Evolutionary conservation across 495 filamentous ascomycete species (phyloP).

Genomic region (Trichoderma parareesei): DNA sequence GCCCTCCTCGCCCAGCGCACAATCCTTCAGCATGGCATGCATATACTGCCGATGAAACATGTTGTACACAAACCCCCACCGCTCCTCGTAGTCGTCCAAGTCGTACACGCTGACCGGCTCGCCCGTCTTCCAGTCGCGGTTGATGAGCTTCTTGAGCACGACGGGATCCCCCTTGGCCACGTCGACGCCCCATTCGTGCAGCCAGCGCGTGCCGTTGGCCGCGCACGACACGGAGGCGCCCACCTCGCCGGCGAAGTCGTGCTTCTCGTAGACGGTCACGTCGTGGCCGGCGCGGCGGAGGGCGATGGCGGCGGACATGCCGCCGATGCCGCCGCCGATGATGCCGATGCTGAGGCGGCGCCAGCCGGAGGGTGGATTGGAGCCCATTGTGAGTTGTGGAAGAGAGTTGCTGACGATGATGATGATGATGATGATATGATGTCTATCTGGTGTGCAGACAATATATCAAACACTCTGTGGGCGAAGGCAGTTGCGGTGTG

Average conservation of each 20-base stretch:
- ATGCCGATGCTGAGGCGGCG: slow-evolving; percentile 31
- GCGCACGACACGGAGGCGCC: slow-evolving; percentile 42
- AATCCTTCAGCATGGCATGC: slow-evolving; percentile 46
- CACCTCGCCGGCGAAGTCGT: slow-evolving; percentile 36
- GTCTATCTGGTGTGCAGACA: neutral
- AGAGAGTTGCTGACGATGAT: neutral
- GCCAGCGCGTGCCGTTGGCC: slow-evolving; percentile 38
- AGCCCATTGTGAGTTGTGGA: neutral
- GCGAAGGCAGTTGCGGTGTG: neutral
- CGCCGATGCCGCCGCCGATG: slow-evolving; percentile 43
- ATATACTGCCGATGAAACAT: slow-evolving; percentile 51
- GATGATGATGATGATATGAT: neutral
- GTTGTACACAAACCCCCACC: slow-evolving; percentile 32
- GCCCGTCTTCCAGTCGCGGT: slow-evolving; percentile 33
- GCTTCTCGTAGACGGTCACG: slow-evolving; percentile 43
- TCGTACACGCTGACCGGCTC: slow-evolving; percentile 38
- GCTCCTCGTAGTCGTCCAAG: slow-evolving; percentile 27
- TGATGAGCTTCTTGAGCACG: slow-evolving; percentile 39
- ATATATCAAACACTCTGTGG: too few relatives aligned
- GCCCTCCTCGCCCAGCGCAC: slow-evolving; percentile 34
- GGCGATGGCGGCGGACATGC: slow-evolving; percentile 40
- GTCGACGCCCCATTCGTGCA: slow-evolving; percentile 34
- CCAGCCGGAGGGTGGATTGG: slow-evolving; percentile 16
- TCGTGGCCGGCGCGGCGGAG: slow-evolving; percentile 37
- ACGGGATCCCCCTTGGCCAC: slow-evolving; percentile 37